Percentiles rank a stretch among this genome's conserved stretches.
Conservation (phyloP, 2,329 filamentous ascomycete species). For the Fusarium musae region DNA sequence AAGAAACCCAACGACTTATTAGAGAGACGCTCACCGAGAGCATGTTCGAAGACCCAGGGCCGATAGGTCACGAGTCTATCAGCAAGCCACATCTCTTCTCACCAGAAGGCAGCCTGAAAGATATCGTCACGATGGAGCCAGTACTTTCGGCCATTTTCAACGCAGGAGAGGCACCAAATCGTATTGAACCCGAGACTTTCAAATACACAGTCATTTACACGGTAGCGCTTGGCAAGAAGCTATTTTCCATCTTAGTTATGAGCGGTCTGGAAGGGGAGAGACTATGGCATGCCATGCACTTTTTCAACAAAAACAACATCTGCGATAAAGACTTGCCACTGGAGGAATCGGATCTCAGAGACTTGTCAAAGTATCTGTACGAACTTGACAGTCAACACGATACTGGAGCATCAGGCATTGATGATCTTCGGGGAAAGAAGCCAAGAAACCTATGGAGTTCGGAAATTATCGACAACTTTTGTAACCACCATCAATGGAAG, state of each 20-base stretch:
- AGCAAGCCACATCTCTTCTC: background rate
- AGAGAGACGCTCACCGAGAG: fast-evolving
- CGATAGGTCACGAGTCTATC: fast-evolving
- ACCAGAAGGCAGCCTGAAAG: background rate
- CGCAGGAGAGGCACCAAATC: fast-evolving
- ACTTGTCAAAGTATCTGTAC: background rate
- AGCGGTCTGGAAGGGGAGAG: background rate
- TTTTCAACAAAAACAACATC: background rate
- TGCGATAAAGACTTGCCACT: background rate
- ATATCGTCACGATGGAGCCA: background rate
- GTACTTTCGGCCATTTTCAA: background rate
- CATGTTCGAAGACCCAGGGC: fast-evolving
- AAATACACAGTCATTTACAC: background rate
- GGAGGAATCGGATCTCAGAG: background rate
- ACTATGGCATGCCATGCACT: background rate
- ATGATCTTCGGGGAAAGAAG: background rate
- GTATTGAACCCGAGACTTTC: background rate
- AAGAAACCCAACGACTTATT: background rate
- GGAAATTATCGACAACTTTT: background rate
- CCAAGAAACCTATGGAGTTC: fast-evolving
- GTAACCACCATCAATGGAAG: background rate
- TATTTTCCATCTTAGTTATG: background rate
- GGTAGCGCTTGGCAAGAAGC: background rate
- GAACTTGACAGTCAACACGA: background rate
- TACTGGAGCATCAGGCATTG: background rate